phyloP scores from a whole-genome alignment of 2,329 filamentous ascomycete genomes.

The Hypoxylon sp. region DNA sequence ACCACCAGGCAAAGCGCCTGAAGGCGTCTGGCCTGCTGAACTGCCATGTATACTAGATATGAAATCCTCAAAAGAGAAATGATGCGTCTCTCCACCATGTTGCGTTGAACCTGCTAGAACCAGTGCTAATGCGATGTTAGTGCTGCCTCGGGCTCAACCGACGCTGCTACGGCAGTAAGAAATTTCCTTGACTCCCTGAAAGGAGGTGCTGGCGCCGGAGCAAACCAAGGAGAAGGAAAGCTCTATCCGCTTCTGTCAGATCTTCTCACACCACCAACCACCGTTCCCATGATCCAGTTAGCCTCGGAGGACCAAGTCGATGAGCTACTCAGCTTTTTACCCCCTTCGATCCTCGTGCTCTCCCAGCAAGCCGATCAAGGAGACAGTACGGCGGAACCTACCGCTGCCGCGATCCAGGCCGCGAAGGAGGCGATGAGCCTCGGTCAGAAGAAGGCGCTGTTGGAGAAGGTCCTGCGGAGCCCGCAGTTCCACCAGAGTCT shows the following conservation, averaged over 20 bases:
- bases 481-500: slow-evolving; percentile 93
- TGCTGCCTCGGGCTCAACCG: slow-evolving; percentile 69
- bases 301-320: slow-evolving; percentile 77
- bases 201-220: slow-evolving; percentile 61
- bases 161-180: slow-evolving; percentile 83
- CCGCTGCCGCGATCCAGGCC: slow-evolving; percentile 74
- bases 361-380: slow-evolving; percentile 75
- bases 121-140: slow-evolving; percentile 65
- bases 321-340: slow-evolving; percentile 80
- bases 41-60: slow-evolving; percentile 48
- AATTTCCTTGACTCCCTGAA: slow-evolving; percentile 89
- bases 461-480: slow-evolving; percentile 85
- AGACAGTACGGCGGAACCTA: slow-evolving; percentile 72
- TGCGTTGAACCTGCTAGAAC: slow-evolving; percentile 31
- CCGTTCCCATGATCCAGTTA: slow-evolving; percentile 78
- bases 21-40: slow-evolving; percentile 25
- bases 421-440: slow-evolving; percentile 79
- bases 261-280: slow-evolving; percentile 81
- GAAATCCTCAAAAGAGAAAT: slow-evolving; percentile 46
- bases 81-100: slow-evolving; percentile 25
- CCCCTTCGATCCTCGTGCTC: slow-evolving; percentile 81
- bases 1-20: slow-evolving; percentile 28
- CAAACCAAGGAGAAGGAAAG: slow-evolving; percentile 64
- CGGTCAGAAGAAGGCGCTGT: slow-evolving; percentile 81
- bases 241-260: slow-evolving; percentile 88